Evolutionary conservation across 2,329 filamentous ascomycete species (phyloP).

Genomic region (Fusarium humuli): DNA sequence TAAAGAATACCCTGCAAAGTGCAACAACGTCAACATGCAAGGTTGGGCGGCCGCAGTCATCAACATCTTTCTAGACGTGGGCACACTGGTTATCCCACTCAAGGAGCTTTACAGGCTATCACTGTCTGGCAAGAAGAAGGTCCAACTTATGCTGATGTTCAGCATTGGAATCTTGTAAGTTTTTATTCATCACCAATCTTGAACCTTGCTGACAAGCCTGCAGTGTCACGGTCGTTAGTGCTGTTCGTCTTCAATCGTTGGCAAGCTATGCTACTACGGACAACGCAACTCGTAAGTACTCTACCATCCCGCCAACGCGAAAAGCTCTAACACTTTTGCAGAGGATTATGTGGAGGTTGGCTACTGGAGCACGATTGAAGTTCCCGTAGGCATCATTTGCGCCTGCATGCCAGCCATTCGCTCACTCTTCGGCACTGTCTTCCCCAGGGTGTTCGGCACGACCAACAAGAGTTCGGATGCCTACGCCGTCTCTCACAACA

Average conservation of each 20-base stretch:
- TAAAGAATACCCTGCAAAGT: conserved; percentile 56
- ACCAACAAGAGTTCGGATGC: conserved; percentile 21
- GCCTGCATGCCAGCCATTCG: conserved; percentile 47
- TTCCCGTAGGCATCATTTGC: conserved; percentile 48
- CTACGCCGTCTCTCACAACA: conserved; percentile 26
- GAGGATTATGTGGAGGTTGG: conserved; percentile 44
- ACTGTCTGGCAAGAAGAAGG: conserved; percentile 14
- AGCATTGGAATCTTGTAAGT: conserved; percentile 22
- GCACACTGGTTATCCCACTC: conserved; percentile 1
- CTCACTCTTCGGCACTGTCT: conserved; percentile 26
- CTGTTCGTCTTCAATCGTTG: conserved; percentile 13
- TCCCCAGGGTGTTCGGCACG: conserved; percentile 34
- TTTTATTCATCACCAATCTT: accelerated
- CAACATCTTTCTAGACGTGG: conserved; percentile 61
- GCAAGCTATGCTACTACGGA: conserved; percentile 23
- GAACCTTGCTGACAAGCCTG: background rate
- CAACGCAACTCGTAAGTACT: conserved; percentile 22
- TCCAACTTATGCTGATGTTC: conserved; percentile 30
- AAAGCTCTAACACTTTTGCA: background rate
- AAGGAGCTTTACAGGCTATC: conserved; percentile 13
- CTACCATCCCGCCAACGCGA: accelerated
- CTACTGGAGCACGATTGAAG: conserved; percentile 48
- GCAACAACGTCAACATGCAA: conserved; percentile 60
- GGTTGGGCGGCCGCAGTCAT: conserved; percentile 62
- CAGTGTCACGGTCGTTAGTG: conserved; percentile 21